Conservation (phyloP, 345 rosid genomes). For the Eutrema japonicum region DNA sequence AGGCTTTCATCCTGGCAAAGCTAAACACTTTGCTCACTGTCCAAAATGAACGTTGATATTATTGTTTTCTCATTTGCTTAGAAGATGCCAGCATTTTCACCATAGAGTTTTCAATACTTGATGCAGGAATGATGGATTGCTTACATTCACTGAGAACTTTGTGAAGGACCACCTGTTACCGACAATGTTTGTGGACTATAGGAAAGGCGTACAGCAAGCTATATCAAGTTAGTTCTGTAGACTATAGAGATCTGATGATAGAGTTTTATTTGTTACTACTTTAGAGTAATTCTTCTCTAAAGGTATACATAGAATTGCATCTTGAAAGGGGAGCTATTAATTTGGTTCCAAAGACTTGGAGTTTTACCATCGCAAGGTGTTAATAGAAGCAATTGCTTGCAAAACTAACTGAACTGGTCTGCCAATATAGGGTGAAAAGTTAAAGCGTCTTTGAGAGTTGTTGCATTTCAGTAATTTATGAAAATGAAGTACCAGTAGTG, state of each 20-base stretch:
- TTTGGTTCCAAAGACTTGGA: conserved; percentile 19
- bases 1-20: conserved; percentile 29
- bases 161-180: conserved; percentile 97
- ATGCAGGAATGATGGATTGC: conserved; percentile 94
- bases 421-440: conserved; percentile 14
- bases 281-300: conserved; percentile 25
- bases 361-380: conserved; percentile 18
- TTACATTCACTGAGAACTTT: conserved; percentile 92
- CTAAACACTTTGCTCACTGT: conserved; percentile 8
- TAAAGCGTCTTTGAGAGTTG: conserved; percentile 16
- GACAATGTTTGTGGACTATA: conserved; percentile 95
- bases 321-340: conserved; percentile 27
- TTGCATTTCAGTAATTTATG: conserved; percentile 23
- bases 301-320: conserved; percentile 25
- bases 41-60: conserved; percentile 27
- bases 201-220: conserved; percentile 98
- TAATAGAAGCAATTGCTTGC: conserved; percentile 25
- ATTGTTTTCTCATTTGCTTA: conserved; percentile 24
- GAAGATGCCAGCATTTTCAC: conserved; percentile 21
- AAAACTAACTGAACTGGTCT: conserved; percentile 22
- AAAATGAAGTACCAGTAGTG: conserved; percentile 15
- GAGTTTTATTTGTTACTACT: conserved; percentile 24
- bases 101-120: conserved; percentile 9
- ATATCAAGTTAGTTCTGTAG: conserved; percentile 83
- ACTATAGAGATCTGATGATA: conserved; percentile 33